Evolutionary conservation across 2,329 filamentous ascomycete genomes (phyloP).

Genomic region (Aphanoascus verrucosus): DNA sequence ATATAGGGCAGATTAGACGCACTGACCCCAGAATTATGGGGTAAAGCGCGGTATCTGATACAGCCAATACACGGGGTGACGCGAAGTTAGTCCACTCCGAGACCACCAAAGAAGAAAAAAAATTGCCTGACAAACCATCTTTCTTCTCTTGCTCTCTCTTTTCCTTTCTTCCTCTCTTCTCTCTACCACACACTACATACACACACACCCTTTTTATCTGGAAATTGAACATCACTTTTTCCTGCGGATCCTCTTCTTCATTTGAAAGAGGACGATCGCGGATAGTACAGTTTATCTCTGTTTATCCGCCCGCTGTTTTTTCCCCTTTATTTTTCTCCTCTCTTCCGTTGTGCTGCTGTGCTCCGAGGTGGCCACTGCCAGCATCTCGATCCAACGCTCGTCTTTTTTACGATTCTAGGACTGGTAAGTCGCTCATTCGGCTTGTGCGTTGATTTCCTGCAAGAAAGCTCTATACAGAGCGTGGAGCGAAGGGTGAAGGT

Average conservation of each 20-base stretch:
- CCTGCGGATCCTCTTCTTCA: slow-evolving; percentile 18
- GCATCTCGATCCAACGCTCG: slow-evolving; percentile 5
- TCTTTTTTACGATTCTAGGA: slow-evolving; percentile 10
- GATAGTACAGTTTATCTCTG: slow-evolving; percentile 16
- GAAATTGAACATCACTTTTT: slow-evolving; percentile 5
- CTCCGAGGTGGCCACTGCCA: slow-evolving; percentile 9
- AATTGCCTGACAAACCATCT: slow-evolving; percentile 9
- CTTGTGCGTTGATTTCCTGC: not conserved
- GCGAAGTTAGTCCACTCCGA: slow-evolving; percentile 3
- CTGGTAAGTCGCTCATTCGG: slow-evolving; percentile 3
- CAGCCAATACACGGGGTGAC: not conserved
- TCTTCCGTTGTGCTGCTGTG: slow-evolving; percentile 7
- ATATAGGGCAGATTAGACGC: not conserved
- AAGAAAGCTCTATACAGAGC: no score
- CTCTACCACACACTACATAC: slow-evolving; percentile 1
- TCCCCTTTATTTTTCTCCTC: slow-evolving; percentile 10
- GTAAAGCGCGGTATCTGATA: not conserved
- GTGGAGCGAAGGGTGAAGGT: not conserved
- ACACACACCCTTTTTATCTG: slow-evolving; percentile 1
- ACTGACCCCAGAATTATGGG: not conserved
- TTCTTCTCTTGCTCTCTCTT: slow-evolving; percentile 8
- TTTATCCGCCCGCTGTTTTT: slow-evolving; percentile 15
- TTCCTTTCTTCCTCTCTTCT: slow-evolving; percentile 9
- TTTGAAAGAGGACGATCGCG: slow-evolving; percentile 19
- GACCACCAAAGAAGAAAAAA: slow-evolving; percentile 11